These are phyloP conservation scores for Luffa aegyptiaca DNA, from an alignment of 306 rosid species.

Conservation along the genomic window DNA sequence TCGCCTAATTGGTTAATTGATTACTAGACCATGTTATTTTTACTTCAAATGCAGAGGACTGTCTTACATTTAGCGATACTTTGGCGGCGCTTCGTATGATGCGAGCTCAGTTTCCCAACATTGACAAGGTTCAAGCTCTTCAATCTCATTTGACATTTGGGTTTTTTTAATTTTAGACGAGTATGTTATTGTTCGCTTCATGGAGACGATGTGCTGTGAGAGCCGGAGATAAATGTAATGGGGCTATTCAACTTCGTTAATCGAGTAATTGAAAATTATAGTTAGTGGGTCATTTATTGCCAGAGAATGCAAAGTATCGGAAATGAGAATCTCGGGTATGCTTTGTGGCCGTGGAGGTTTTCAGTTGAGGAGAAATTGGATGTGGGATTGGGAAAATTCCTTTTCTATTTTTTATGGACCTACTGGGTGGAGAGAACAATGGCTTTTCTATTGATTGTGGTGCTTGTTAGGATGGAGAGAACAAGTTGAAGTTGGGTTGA, in stretches of 20 bases:
- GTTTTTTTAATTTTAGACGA: background rate
- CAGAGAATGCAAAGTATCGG: background rate
- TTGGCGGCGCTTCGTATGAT: constrained; percentile 79
- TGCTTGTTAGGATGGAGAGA: background rate
- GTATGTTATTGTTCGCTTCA: background rate
- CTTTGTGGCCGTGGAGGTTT: background rate
- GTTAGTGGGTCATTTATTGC: background rate
- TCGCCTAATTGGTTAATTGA: background rate
- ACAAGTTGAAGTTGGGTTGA: background rate
- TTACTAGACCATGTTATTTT: background rate
- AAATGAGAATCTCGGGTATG: background rate
- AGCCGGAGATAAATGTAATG: background rate
- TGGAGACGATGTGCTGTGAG: background rate
- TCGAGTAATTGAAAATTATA: background rate
- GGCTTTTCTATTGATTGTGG: background rate
- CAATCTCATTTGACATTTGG: background rate
- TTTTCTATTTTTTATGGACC: background rate
- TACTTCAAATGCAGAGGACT: constrained; percentile 43
- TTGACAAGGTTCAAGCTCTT: constrained; percentile 36
- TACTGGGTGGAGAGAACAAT: background rate
- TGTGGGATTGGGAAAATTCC: background rate
- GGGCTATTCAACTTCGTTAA: background rate
- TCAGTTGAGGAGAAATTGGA: background rate
- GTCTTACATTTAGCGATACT: constrained; percentile 69
- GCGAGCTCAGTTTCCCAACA: constrained; percentile 80